Conservation (phyloP, 2,329 filamentous ascomycete species). For the Pseudopithomyces maydicus region DNA sequence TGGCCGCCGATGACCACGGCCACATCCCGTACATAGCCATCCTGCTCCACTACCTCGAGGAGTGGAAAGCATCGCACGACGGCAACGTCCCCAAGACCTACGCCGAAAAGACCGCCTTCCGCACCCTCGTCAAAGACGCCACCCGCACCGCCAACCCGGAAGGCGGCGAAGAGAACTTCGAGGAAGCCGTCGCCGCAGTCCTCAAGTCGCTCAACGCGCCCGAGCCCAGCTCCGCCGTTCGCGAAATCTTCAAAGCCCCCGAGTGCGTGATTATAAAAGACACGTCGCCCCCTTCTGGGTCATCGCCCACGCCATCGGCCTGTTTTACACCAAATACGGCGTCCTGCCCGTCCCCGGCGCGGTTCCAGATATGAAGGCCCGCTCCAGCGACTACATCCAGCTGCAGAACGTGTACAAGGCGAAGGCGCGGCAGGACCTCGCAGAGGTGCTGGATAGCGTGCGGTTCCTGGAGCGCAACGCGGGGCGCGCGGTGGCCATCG, state of each 20-base stretch:
- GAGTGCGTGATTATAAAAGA: conserved; percentile 57
- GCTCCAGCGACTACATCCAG: conserved; percentile 85
- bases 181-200: conserved; percentile 86
- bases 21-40: conserved; percentile 88
- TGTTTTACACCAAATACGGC: conserved; percentile 75
- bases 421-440: conserved; percentile 79
- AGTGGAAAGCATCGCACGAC: conserved; percentile 76
- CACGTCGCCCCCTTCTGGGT: conserved; percentile 79
- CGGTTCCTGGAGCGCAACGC: conserved; percentile 59
- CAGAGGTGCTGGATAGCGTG: conserved; percentile 72
- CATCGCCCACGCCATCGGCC: conserved; percentile 77
- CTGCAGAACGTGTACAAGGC: conserved; percentile 92
- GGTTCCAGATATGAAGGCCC: conserved; percentile 96
- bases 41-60: conserved; percentile 78
- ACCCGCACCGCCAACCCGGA: conserved; percentile 76
- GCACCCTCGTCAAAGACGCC: conserved; percentile 68
- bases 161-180: conserved; percentile 94
- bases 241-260: conserved; percentile 77
- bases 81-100: conserved; percentile 74
- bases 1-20: conserved; percentile 82
- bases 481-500: conserved; percentile 56
- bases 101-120: conserved; percentile 84
- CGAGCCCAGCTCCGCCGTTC: conserved; percentile 70
- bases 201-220: conserved; percentile 80
- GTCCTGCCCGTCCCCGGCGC: conserved; percentile 83